Base-by-base conservation (phyloP, 768 basidiomycete genomes). In the Lactarius hengduanensis region DNA sequence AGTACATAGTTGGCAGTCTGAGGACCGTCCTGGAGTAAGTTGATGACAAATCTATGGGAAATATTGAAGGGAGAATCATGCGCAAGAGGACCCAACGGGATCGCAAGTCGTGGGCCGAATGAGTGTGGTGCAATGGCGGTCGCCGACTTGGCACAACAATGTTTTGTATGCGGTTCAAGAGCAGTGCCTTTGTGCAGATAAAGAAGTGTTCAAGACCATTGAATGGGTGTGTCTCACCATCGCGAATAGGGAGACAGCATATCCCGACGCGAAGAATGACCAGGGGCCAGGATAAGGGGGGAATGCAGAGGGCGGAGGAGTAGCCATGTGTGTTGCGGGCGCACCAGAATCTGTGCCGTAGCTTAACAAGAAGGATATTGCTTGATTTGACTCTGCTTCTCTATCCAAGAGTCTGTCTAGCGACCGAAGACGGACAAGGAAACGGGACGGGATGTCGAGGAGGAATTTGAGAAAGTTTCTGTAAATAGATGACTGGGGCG, bases 101-200 rank as follows among this genome's bases (percentile, higher is more conserved):
- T 59, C 61, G 62, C 57, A 55, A 47, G 43, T 59, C 26, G 66
- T 70, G 34, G 67, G 68, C 68, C 55, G 72, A 53, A 67, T 72
- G 63, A 36, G 65, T 63, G 64, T 67, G 74, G 56, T 72, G 76
- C 61, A 66, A 69, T 59, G 71, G 72, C 45, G 75, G 76, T 45
- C 73, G 75, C 2, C 83, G 83, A 41, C 87, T 83, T 15, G 91
- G 91, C 0, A 90, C 84, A 55, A 91, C 86, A 53, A 90, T 84
- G 73, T 92, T 86, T 71, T 91, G 91, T 65, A 92, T 88, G 34
- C 91, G 83, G 70, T 92, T 88, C 65, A 91, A 76, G 34, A 92
- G 72, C 57, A 92, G 76, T 15, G 85, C 87, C 89, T 91, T 70
- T 18, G 58, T 38, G 26, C 34, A 38, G 47, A 41, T 58, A 36